These are phyloP conservation scores for Ambrosia hybrid DNA, from an alignment of 140 eudicot genomes.

Conservation along the genomic window DNA sequence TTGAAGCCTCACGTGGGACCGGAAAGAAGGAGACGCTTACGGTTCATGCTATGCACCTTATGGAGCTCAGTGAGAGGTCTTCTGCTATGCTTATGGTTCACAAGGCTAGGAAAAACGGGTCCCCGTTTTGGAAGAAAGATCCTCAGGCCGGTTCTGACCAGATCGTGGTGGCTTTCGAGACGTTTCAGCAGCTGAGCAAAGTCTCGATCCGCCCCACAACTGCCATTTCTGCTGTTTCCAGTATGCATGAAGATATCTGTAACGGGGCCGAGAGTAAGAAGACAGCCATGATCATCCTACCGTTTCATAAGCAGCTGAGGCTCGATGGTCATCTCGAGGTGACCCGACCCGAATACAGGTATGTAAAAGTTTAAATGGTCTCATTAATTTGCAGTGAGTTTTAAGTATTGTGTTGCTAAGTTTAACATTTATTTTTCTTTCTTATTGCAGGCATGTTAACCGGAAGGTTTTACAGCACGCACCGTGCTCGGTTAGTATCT, in stretches of 20 bases:
- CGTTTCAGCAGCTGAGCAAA: conserved; percentile 70
- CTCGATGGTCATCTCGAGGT: conserved; percentile 79
- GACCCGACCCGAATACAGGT: conserved; percentile 64
- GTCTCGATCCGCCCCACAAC: conserved; percentile 82
- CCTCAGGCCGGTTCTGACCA: conserved; percentile 46
- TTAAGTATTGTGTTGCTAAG: neutral
- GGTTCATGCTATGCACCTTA: conserved; percentile 92
- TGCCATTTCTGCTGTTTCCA: conserved; percentile 66
- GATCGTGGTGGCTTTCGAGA: conserved; percentile 77
- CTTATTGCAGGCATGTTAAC: conserved; percentile 52
- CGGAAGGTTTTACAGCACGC: conserved; percentile 78
- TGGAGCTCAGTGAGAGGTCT: conserved; percentile 89
- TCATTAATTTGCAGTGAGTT: too few species aligned
- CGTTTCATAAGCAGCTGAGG: conserved; percentile 77
- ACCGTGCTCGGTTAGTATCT: conserved; percentile 82
- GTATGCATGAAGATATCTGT: conserved; percentile 86
- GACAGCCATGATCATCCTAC: conserved; percentile 69
- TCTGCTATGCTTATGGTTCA: conserved; percentile 92
- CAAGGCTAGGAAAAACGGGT: conserved; percentile 74
- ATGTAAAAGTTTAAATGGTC: neutral
- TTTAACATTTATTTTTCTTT: neutral
- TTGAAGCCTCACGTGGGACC: conserved; percentile 76
- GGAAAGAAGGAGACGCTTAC: conserved; percentile 66
- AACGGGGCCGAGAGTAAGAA: conserved; percentile 58
- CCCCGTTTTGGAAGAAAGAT: conserved; percentile 85